Conservation (phyloP, 1,139 yeast species). For the Debaryomyces singareniensis region DNA sequence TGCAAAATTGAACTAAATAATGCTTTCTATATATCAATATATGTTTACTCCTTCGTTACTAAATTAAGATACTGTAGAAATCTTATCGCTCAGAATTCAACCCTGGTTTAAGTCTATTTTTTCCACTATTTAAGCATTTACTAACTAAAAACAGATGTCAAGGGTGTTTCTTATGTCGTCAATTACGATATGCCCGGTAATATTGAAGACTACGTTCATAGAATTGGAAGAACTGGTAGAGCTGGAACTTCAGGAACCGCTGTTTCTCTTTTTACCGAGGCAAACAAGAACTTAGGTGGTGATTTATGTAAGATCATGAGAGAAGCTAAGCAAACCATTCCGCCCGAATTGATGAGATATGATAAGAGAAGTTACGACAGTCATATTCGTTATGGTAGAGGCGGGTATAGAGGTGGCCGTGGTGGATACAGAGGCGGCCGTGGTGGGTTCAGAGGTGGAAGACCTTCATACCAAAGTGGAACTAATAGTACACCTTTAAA, state of each 20-base stretch:
- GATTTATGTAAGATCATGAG: conserved; percentile 84
- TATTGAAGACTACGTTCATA: conserved; percentile 94
- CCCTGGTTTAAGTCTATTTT: too few species aligned
- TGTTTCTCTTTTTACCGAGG: conserved; percentile 87
- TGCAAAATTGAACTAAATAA: background rate
- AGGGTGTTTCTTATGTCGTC: conserved; percentile 89
- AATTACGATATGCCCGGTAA: conserved; percentile 98
- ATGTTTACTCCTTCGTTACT: conserved; percentile 6
- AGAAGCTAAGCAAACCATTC: conserved; percentile 91
- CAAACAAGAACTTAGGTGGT: conserved; percentile 81
- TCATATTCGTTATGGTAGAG: conserved; percentile 55
- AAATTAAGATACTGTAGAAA: too few species aligned
- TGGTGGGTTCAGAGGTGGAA: conserved; percentile 23
- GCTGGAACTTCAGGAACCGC: conserved; percentile 97
- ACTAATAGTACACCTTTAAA: conserved; percentile 26
- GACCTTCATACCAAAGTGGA: conserved; percentile 21
- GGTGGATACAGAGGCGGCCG: conserved; percentile 30
- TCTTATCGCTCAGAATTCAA: too few species aligned
- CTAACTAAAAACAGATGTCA: conserved; percentile 59
- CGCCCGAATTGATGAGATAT: conserved; percentile 53
- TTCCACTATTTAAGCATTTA: conserved; percentile 24
- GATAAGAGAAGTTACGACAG: conserved; percentile 49
- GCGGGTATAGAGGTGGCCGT: conserved; percentile 49
- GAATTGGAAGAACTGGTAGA: conserved; percentile 98
- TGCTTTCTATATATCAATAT: conserved; percentile 9